Evolutionary conservation across 441 rosid genomes (phyloP).

Genomic region (Populus tomentosa): DNA sequence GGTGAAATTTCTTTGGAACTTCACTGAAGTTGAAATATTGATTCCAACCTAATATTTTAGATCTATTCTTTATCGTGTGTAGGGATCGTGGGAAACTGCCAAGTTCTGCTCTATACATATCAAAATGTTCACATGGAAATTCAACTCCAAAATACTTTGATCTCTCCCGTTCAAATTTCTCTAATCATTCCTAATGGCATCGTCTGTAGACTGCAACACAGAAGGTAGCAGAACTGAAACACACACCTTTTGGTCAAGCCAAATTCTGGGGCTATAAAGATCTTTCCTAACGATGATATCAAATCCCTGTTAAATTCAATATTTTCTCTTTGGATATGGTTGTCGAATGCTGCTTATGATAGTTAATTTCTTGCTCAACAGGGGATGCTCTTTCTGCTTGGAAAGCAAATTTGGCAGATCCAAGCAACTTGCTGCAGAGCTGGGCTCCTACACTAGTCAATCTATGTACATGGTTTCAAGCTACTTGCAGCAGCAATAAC

Average conservation of each 20-base stretch:
- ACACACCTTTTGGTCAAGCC: background rate
- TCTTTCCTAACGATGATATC: background rate
- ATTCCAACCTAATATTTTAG: background rate
- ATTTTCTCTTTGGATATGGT: background rate
- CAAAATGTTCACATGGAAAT: background rate
- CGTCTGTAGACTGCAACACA: background rate
- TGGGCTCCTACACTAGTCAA: conserved; percentile 59
- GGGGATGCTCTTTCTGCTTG: conserved; percentile 47
- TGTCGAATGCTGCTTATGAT: background rate
- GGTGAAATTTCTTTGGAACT: background rate
- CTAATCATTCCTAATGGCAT: background rate
- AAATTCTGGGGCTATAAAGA: background rate
- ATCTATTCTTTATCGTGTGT: background rate
- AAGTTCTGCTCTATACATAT: background rate
- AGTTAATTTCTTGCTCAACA: conserved; percentile 9
- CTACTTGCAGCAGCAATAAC: conserved; percentile 41
- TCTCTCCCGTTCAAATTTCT: no score
- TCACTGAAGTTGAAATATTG: no score
- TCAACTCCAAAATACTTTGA: background rate
- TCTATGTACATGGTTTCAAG: conserved; percentile 61
- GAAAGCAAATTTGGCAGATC: conserved; percentile 43
- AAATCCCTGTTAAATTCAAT: background rate
- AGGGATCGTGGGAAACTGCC: background rate
- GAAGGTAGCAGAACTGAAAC: background rate
- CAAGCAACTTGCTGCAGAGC: conserved; percentile 49